Conservation (phyloP, 83 land plant species). For the Picea abies region DNA sequence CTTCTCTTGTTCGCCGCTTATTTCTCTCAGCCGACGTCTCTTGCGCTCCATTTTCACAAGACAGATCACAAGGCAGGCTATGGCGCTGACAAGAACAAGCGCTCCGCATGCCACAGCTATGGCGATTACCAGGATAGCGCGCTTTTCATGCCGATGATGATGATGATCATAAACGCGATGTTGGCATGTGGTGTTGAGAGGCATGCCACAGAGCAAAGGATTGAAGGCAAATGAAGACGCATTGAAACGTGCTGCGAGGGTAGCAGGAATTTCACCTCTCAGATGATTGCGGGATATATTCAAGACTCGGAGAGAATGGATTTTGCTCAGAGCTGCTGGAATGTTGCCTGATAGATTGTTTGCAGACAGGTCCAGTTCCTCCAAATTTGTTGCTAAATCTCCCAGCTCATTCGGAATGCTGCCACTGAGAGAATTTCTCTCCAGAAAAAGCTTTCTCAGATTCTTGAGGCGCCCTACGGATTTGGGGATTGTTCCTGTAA, state of each 20-base stretch:
- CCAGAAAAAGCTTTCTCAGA: slow-evolving; percentile 46
- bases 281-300: slow-evolving; percentile 41
- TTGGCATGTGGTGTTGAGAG: slow-evolving; percentile 47
- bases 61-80: not conserved
- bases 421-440: slow-evolving; percentile 63
- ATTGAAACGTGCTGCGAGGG: slow-evolving; percentile 34
- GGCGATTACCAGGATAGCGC: slow-evolving; percentile 27
- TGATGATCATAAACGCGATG: not conserved
- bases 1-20: slow-evolving; percentile 38
- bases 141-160: slow-evolving; percentile 23
- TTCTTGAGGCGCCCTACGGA: slow-evolving; percentile 41
- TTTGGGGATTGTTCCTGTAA: slow-evolving; percentile 59
- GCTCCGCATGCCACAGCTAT: slow-evolving; percentile 26
- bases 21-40: slow-evolving; percentile 23
- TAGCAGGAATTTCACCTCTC: slow-evolving; percentile 30
- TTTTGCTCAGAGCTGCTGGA: slow-evolving; percentile 48
- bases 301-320: slow-evolving; percentile 40
- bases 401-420: slow-evolving; percentile 53
- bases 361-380: slow-evolving; percentile 47
- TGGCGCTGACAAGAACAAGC: slow-evolving; percentile 22
- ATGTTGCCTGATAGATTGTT: slow-evolving; percentile 65
- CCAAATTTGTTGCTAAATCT: slow-evolving; percentile 25
- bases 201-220: slow-evolving; percentile 65
- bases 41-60: slow-evolving; percentile 4
- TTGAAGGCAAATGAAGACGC: slow-evolving; percentile 53